Evolutionary conservation across 257 asterid genomes (phyloP), one percentile per base, ranked within the genome.

Genomic region (Solanum microdontum): DNA sequence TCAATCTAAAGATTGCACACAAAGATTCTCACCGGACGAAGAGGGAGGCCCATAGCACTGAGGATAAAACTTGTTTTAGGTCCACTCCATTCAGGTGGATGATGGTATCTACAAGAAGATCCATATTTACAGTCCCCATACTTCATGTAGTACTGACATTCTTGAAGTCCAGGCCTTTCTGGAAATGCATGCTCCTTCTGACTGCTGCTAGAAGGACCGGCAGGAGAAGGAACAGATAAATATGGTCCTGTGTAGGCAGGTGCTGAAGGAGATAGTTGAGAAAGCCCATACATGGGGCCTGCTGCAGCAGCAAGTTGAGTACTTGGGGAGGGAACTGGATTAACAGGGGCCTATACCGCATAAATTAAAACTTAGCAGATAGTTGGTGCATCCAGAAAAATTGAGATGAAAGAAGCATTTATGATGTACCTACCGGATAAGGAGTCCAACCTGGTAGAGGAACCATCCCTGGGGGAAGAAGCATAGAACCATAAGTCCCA

Each of bases 71-170:
- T 94, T 76, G 93, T 72, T 90, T 87, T 93, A 14, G 93, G 90
- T 84, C 92, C 93, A 89, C 88, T 87, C 94, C 91, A 89, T 82
- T 94, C 98, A 80, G 94, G 93, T 69, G 99, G 99, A 87, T 97
- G 99, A 88, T 95, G 94, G 90, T 94, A 97, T 92, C 93, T 95
- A 93, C 99, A 97, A 7, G 99, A 89, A 32, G 95, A 60, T 72
- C 99, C 98, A 89, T 87, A 97, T 92, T 93, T 97, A 92, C 99
- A 97, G 66, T 94, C 94, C 76, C 99, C 99, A 11, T 95, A 94
- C 90, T 93, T 97, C 93, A 94, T 87, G 87, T 94, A 97, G 88
- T 91, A 92, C 87, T 92, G 98, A 82, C 99, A 97, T 87, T 95
- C 98, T 83, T 94, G 97, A 74, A 91, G 97, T 74, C 98, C 98